Evolutionary conservation across 2,329 filamentous ascomycete genomes (phyloP), one percentile per base, ranked within the genome.

Genomic region (Coniochaeta prunicola): DNA sequence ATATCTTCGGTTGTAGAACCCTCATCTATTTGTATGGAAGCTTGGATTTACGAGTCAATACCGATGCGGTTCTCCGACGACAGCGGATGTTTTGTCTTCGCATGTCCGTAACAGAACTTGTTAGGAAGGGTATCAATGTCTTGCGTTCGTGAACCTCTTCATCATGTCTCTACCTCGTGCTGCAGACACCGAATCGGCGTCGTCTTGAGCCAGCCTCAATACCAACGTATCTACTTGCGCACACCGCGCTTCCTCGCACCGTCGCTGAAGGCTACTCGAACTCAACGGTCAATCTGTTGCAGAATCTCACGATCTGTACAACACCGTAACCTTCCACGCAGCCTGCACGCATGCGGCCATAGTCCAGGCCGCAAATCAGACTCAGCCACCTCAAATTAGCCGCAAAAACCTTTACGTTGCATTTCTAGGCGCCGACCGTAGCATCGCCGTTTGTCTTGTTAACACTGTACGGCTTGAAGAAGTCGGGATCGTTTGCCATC

Each of bases 401-500:
- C 8, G 19, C 5, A 24, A 45, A 17, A 4, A 21, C 40, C 6
- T 45, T 13, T 19, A 12, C 21, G 42, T 53, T 7, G 24, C 7
- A 15, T 3, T 19, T 7, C 34, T 53, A 63, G 60, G 68, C 72
- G n/a, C 45, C 45, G 21, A 74, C 75, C 7, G 71, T 68, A 50
- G 72, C 65, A 56, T 77, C 74, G 28, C 70, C 73, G 57, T 72
- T 71, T 45, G 73, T 68, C 67, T 77, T 77, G 53, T n/a, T 55
- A 58, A 85, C 80, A 64, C 81, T 85, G 72, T 90, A 94, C 40
- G 88, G 82, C 64, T 83, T 85, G 67, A 99, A 81, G 75, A 97
- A 97, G 48, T 92, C 87, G 0, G 87, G 81, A 70, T 97, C 84
- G 67, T 87, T 91, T 62, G 89, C 85, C 57, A 97, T 82, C 73